Evolutionary conservation across 345 rosid species (phyloP).

Genomic region (Firmiana major): DNA sequence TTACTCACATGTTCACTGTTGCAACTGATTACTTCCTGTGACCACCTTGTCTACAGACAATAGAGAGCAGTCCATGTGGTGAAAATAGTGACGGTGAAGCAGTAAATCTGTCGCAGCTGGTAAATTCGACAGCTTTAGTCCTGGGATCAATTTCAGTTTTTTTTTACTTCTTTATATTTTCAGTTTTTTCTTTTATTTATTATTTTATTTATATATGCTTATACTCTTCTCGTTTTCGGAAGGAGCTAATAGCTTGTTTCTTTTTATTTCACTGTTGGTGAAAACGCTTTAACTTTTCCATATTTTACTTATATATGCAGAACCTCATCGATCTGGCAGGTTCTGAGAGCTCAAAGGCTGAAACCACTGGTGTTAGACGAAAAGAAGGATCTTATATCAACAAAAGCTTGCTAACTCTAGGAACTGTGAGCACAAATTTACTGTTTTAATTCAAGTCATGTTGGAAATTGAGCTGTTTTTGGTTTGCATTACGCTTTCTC

Average conservation of each 20-base stretch:
- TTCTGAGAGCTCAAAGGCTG: slow-evolving; percentile 99
- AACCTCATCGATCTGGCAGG: slow-evolving; percentile 99
- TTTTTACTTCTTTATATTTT: slow-evolving; percentile 11
- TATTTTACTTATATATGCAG: slow-evolving; percentile 63
- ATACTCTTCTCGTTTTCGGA: not conserved
- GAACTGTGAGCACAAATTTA: slow-evolving; percentile 69
- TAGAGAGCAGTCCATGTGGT: slow-evolving; percentile 87
- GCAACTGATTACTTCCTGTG: slow-evolving; percentile 14
- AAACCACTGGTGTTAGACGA: slow-evolving; percentile 88
- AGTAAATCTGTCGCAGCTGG: slow-evolving; percentile 94
- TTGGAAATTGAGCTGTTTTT: not conserved
- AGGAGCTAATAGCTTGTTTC: not conserved
- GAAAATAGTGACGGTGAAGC: slow-evolving; percentile 80
- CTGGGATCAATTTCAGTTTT: slow-evolving; percentile 18
- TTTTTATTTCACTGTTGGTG: not conserved
- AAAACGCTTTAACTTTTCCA: slow-evolving; percentile 31
- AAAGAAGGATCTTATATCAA: slow-evolving; percentile 98
- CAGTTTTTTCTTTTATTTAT: not conserved
- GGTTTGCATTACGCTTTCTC: not conserved
- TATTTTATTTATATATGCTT: not conserved
- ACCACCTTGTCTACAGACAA: slow-evolving; percentile 49
- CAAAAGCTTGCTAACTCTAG: slow-evolving; percentile 95
- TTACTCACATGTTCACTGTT: slow-evolving; percentile 13
- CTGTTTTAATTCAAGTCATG: slow-evolving; percentile 15
- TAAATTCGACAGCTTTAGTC: slow-evolving; percentile 39